Percentiles rank a stretch among this genome's conserved stretches.
phyloP scores from a whole-genome alignment of 2,329 filamentous ascomycete genomes.

The Penicillium sp. region DNA sequence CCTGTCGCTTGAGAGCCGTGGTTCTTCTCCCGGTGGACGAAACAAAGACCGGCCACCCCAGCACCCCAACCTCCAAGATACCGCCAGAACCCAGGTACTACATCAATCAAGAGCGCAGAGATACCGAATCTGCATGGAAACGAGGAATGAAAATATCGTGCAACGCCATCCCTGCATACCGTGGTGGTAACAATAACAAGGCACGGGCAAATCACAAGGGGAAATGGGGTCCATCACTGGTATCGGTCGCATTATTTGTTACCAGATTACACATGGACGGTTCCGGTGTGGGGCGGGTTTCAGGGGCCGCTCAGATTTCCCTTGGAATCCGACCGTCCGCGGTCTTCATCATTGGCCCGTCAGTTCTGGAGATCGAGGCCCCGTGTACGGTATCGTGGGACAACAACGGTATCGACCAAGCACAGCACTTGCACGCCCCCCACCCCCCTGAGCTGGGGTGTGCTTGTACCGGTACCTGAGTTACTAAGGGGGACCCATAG shows the following conservation, averaged over 20 bases:
- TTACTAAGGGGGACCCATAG: neutral
- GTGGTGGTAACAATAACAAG: slow-evolving; percentile 20
- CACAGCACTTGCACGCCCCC: no score
- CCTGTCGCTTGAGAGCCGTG: slow-evolving; percentile 18
- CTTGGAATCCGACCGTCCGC: slow-evolving; percentile 18
- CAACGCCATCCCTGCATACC: slow-evolving; percentile 34
- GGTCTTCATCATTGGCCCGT: slow-evolving; percentile 8
- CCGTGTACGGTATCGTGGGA: neutral
- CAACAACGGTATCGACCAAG: neutral
- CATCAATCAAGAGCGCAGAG: neutral
- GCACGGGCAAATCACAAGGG: slow-evolving; percentile 17
- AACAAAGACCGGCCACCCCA: neutral
- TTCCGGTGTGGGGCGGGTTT: slow-evolving; percentile 26
- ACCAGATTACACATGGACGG: slow-evolving; percentile 13
- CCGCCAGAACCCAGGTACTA: neutral
- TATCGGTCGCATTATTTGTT: slow-evolving; percentile 21
- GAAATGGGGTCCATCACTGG: neutral
- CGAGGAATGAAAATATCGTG: slow-evolving; percentile 25
- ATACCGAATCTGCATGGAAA: slow-evolving; percentile 16
- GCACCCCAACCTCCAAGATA: no score
- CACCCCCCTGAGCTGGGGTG: neutral
- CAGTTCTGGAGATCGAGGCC: neutral
- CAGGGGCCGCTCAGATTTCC: slow-evolving; percentile 31
- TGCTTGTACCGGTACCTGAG: neutral
- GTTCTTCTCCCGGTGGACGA: neutral